Conservation (phyloP, 2,329 filamentous ascomycete species). For the Microcyclospora tardicrescens region DNA sequence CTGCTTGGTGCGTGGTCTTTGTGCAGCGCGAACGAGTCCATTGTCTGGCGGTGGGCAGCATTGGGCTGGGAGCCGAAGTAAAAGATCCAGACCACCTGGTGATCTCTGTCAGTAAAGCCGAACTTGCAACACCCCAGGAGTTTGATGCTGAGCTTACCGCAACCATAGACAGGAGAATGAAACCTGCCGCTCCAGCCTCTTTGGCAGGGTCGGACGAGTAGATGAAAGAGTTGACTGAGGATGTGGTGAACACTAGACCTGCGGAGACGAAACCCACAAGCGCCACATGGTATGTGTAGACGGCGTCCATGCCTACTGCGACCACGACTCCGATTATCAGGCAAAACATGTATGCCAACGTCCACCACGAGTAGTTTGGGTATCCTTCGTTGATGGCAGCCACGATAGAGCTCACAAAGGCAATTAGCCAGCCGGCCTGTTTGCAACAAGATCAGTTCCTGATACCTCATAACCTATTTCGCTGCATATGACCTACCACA, state of each 20-base stretch:
- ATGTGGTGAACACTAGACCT: slow-evolving; percentile 73
- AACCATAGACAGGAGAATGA: slow-evolving; percentile 87
- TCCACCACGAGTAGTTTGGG: slow-evolving; percentile 88
- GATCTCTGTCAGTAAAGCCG: slow-evolving; percentile 11
- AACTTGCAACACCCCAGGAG: slow-evolving; percentile 1
- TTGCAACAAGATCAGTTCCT: too few species aligned
- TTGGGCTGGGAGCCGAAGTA: slow-evolving; percentile 93
- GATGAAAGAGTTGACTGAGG: slow-evolving; percentile 73
- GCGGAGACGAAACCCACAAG: slow-evolving; percentile 76
- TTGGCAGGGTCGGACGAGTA: slow-evolving; percentile 57
- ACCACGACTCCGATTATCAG: slow-evolving; percentile 67
- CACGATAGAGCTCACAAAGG: slow-evolving; percentile 76
- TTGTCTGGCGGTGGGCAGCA: slow-evolving; percentile 72
- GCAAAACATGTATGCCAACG: slow-evolving; percentile 72
- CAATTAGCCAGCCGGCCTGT: slow-evolving; percentile 88
- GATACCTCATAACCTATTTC: neutral
- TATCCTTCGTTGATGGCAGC: slow-evolving; percentile 48
- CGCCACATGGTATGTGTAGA: slow-evolving; percentile 83
- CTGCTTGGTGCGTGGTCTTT: slow-evolving; percentile 59
- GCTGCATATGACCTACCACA: slow-evolving; percentile 48
- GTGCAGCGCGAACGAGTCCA: slow-evolving; percentile 88
- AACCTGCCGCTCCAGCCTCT: slow-evolving; percentile 81
- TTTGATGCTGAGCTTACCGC: slow-evolving; percentile 46
- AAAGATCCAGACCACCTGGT: slow-evolving; percentile 91
- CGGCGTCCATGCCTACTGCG: slow-evolving; percentile 71